Evolutionary conservation across 805 yeast species (phyloP), one percentile per base, ranked within the genome.

Genomic region (Wickerhamiella bombiphila): DNA sequence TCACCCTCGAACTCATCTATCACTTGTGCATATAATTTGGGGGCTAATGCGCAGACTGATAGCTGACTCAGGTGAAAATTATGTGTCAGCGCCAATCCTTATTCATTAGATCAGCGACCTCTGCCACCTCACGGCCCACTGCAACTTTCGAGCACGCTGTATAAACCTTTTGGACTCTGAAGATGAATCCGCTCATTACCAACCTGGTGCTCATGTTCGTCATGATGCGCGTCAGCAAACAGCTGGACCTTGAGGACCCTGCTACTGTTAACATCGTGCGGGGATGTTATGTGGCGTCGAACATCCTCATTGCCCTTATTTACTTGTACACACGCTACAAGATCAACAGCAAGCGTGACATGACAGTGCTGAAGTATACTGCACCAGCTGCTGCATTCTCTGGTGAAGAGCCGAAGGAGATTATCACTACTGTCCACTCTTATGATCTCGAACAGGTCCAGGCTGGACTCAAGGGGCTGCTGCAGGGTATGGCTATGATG

Each of bases 181-280:
- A 9, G 22, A 79, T 88, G 91, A 83, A 82, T 59, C 91, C 97
- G 32, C 93, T 93, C 48, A 64, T 86, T 49, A 63, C 83, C 48
- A 86, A 88, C 66, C 61, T 91, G 51, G 80, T 69, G 52, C 65
- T 91, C 70, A 88, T 86, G 95, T 76, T 86, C 57, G 80, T 74
- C 68, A 82, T 83, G 82, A 88, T 86, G 94, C 95, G 85, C 63
- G 80, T 85, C 46, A 74, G 95, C 46, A 81, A 83, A 61, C 74
- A 72, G 57, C 66, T 91, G 45, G 91, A 88, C 61, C 74, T 86
- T 61, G 96, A 88, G 59, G 72, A 86, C 61, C 88, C 93, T 33
- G 61, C 61, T 46, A 70, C 73, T 41, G 65, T 85, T 37, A 61
- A 78, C 57, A 78, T 74, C 57, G 86, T 82, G 38, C 75, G 98